Percentiles rank a stretch among this genome's conserved stretches.
phyloP scores from a whole-genome alignment of 2,329 filamentous ascomycete genomes.

The Nemania sp. region DNA sequence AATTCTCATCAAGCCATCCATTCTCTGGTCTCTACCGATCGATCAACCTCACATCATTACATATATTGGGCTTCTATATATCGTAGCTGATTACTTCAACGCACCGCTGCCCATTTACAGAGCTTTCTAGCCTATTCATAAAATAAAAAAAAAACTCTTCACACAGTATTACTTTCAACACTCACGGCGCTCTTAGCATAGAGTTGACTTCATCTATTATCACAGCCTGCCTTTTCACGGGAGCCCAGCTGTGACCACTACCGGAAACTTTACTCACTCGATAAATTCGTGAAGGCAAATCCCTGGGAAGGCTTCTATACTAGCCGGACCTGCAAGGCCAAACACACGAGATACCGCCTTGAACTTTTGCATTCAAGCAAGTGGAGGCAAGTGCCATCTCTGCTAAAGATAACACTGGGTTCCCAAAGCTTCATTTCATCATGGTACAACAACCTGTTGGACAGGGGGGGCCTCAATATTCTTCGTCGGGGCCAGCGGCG shows the following conservation, averaged over 20 bases:
- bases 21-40: constrained; percentile 30
- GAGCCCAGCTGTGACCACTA: neutral
- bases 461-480: constrained; percentile 48
- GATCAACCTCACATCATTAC: constrained; percentile 44
- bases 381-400: neutral
- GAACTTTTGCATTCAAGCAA: neutral
- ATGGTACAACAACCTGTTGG: constrained; percentile 60
- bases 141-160: constrained; percentile 7
- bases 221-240: neutral
- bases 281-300: neutral
- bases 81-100: neutral
- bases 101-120: neutral
- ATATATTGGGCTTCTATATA: constrained; percentile 43
- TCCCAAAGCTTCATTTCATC: constrained; percentile 20
- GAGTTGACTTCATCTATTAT: neutral
- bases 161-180: neutral
- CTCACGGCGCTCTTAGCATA: neutral
- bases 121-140: neutral
- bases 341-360: neutral
- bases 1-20: constrained; percentile 41
- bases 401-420: neutral
- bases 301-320: neutral
- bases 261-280: neutral
- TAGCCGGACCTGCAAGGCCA: neutral
- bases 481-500: too few species aligned